Evolutionary conservation across 1,284 basidiomycete genomes (phyloP).

Genomic region (Stereum hirsutum): DNA sequence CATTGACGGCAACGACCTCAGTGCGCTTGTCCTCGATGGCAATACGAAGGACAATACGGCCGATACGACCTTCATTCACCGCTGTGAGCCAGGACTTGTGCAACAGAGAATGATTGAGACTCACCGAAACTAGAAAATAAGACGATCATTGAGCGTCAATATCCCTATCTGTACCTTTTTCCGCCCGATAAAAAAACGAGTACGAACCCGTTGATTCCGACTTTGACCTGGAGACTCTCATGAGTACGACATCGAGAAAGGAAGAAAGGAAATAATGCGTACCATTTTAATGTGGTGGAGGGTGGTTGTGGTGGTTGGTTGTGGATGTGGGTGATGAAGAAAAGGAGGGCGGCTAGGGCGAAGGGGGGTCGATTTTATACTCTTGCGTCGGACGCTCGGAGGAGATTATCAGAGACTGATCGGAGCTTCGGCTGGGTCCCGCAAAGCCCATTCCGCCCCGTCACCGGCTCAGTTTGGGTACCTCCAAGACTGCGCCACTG

Average conservation of each 20-base stretch:
- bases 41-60: constrained; percentile 97
- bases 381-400: too few species aligned
- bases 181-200: background rate
- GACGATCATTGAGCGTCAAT: constrained; percentile 1
- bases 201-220: constrained; percentile 86
- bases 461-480: too few species aligned
- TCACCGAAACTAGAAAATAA: constrained; percentile 66
- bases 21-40: constrained; percentile 74
- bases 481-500: too few species aligned
- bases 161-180: background rate
- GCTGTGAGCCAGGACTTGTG: too few species aligned
- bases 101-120: constrained; percentile 17
- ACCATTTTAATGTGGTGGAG: constrained; percentile 1
- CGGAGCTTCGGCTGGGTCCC: too few species aligned
- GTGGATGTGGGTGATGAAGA: background rate
- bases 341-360: background rate
- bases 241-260: background rate
- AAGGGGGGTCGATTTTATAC: constrained; percentile 9
- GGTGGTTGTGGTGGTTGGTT: background rate
- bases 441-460: too few species aligned
- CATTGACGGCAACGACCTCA: constrained; percentile 84
- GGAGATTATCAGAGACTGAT: too few species aligned
- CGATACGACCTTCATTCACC: constrained; percentile 99
- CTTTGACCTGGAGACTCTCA: constrained; percentile 47
- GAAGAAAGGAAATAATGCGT: background rate